These are phyloP conservation scores for Xylaria digitata DNA, from an alignment of 2,329 filamentous ascomycete species.

Conservation along the genomic window DNA sequence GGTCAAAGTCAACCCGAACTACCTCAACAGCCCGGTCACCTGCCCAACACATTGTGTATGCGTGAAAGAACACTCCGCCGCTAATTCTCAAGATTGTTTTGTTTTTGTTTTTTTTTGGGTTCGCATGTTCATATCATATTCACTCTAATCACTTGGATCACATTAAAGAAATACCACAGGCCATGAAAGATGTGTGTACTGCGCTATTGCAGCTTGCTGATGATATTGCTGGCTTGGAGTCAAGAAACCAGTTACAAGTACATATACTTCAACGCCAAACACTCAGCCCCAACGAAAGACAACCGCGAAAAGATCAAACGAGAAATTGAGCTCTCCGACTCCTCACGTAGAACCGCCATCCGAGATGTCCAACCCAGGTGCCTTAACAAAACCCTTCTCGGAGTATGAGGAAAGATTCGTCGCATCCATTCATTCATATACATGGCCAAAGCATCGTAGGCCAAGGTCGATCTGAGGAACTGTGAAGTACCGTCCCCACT, in stretches of 20 bases:
- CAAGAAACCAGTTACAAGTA: slow-evolving; percentile 35
- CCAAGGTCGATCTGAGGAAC: slow-evolving; percentile 25
- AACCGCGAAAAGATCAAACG: slow-evolving; percentile 38
- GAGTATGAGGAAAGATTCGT: slow-evolving; percentile 47
- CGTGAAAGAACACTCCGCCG: background rate
- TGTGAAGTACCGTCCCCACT: slow-evolving; percentile 25
- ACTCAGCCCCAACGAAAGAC: slow-evolving; percentile 29
- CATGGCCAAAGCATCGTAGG: slow-evolving; percentile 37
- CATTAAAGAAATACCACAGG: background rate
- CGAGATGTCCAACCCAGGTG: slow-evolving; percentile 49
- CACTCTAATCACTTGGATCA: background rate
- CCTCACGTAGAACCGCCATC: slow-evolving; percentile 39
- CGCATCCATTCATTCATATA: slow-evolving; percentile 45
- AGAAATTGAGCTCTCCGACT: slow-evolving; percentile 41
- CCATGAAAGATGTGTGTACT: slow-evolving; percentile 1
- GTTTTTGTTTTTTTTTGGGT: background rate
- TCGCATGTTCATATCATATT: background rate
- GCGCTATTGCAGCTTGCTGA: slow-evolving; percentile 22
- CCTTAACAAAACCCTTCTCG: slow-evolving; percentile 46
- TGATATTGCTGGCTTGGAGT: slow-evolving; percentile 27
- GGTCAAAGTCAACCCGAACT: background rate
- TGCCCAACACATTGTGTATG: background rate
- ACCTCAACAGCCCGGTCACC: background rate
- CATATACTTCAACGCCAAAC: slow-evolving; percentile 40
- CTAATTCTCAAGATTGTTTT: background rate